Percentiles rank a stretch among this genome's conserved stretches.
phyloP scores from a whole-genome alignment of 2,329 filamentous ascomycete species.

The Cladosporium sp. region DNA sequence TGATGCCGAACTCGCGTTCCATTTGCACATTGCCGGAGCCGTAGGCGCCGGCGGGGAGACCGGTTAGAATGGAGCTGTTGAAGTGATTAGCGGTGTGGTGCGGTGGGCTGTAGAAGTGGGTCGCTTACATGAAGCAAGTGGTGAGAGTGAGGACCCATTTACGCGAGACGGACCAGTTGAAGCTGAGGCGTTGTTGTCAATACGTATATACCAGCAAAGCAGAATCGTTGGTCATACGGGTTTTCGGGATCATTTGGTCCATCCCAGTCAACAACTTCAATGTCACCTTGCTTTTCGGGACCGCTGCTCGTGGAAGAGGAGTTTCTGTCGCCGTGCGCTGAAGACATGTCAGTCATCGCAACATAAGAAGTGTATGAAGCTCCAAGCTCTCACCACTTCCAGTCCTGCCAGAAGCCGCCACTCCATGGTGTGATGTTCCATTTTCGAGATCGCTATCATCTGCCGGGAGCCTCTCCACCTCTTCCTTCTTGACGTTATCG shows the following conservation, averaged over 20 bases:
- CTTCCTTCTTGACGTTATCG: not conserved
- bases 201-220: too few species aligned
- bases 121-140: conserved; percentile 23
- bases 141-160: conserved; percentile 30
- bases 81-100: conserved; percentile 11
- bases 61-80: conserved; percentile 26
- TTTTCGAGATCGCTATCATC: conserved; percentile 6
- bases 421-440: not conserved
- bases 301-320: not conserved
- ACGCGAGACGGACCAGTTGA: conserved; percentile 25
- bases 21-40: conserved; percentile 25
- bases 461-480: conserved; percentile 10
- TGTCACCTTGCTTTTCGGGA: not conserved
- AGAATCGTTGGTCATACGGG: conserved; percentile 30
- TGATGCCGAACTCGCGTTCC: conserved; percentile 20
- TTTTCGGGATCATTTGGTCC: conserved; percentile 22
- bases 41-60: conserved; percentile 28
- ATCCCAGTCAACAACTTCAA: conserved; percentile 18
- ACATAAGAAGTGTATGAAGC: not conserved
- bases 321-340: not conserved
- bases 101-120: not conserved
- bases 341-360: not conserved
- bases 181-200: conserved; percentile 6
- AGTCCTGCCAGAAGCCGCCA: not conserved
- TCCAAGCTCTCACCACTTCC: not conserved